A percentile compares a stretch with the other conserved stretches of the same genome.
Evolutionary conservation across 768 basidiomycete genomes (phyloP).

Genomic region (Kockovaella imperatae): DNA sequence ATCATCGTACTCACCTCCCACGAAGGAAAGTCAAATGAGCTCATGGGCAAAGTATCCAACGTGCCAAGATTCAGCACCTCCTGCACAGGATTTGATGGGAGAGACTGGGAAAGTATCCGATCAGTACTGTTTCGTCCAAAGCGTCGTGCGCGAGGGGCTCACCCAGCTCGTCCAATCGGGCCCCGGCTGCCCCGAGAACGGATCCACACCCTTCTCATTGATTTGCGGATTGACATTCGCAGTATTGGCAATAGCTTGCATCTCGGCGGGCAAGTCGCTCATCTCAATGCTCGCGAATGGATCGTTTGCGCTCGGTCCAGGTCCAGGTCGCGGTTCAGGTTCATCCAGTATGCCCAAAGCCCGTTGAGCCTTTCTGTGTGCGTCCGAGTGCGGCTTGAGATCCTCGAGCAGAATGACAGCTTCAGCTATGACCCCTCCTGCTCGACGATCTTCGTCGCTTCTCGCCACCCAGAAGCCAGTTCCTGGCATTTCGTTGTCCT

Average conservation of each 20-base stretch:
- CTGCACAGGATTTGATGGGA: conserved; percentile 14
- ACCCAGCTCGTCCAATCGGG: not conserved
- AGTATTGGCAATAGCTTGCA: conserved; percentile 8
- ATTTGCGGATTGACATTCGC: conserved; percentile 38
- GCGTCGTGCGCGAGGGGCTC: not conserved
- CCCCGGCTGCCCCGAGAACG: not conserved
- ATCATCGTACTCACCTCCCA: conserved; percentile 2
- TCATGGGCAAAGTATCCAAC: conserved; percentile 33
- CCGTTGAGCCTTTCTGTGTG: conserved; percentile 1
- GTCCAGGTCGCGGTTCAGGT: not conserved
- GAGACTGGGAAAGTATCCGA: not conserved
- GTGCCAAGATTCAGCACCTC: no score
- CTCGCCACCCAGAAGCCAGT: conserved; percentile 73
- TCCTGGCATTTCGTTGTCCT: conserved; percentile 74
- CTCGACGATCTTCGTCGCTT: conserved; percentile 23
- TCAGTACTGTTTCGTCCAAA: not conserved
- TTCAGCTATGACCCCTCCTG: conserved; percentile 8
- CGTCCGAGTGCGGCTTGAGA: not conserved
- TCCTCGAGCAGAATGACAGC: conserved; percentile 13
- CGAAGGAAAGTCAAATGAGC: conserved; percentile 27
- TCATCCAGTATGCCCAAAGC: not conserved
- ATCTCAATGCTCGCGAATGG: not conserved
- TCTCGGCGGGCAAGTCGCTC: no score
- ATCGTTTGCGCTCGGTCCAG: no score
- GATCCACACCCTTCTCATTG: conserved; percentile 2